Evolutionary conservation across 2,329 filamentous ascomycete species (phyloP).

Genomic region (Ophiostoma himal-ulmi): DNA sequence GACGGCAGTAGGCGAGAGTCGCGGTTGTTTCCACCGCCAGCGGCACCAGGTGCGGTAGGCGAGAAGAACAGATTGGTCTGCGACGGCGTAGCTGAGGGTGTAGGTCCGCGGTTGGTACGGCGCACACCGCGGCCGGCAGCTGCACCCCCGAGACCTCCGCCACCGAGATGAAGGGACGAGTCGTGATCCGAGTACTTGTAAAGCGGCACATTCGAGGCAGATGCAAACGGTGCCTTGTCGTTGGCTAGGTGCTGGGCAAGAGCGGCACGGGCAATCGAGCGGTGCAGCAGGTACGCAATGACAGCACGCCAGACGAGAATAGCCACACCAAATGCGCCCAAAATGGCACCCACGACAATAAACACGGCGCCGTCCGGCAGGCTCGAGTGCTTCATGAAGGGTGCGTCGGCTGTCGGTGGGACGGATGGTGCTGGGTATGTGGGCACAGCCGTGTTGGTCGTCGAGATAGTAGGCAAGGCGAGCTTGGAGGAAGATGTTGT

Average conservation of each 20-base stretch:
- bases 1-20: constrained; percentile 79
- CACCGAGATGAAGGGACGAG: constrained; percentile 47
- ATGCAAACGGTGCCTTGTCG: constrained; percentile 59
- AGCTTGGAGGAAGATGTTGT: constrained; percentile 24
- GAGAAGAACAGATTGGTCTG: constrained; percentile 85
- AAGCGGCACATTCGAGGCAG: constrained; percentile 48
- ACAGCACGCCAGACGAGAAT: constrained; percentile 83
- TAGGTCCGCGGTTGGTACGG: constrained; percentile 47
- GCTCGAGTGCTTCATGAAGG: constrained; percentile 83
- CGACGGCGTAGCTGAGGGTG: constrained; percentile 53
- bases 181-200: constrained; percentile 59
- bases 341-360: constrained; percentile 82
- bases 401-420: constrained; percentile 75
- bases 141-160: constrained; percentile 33
- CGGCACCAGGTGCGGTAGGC: constrained; percentile 67
- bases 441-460: constrained; percentile 36
- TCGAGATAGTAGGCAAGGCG: constrained; percentile 41
- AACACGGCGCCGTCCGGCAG: constrained; percentile 92
- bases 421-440: constrained; percentile 68
- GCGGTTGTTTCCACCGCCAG: constrained; percentile 45
- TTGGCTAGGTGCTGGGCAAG: constrained; percentile 64
- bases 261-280: constrained; percentile 82
- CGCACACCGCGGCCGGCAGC: constrained; percentile 43
- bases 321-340: constrained; percentile 76
- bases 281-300: constrained; percentile 84